Conservation (phyloP, 352 stramenopile species). For the Elongisporangium undulatum region DNA sequence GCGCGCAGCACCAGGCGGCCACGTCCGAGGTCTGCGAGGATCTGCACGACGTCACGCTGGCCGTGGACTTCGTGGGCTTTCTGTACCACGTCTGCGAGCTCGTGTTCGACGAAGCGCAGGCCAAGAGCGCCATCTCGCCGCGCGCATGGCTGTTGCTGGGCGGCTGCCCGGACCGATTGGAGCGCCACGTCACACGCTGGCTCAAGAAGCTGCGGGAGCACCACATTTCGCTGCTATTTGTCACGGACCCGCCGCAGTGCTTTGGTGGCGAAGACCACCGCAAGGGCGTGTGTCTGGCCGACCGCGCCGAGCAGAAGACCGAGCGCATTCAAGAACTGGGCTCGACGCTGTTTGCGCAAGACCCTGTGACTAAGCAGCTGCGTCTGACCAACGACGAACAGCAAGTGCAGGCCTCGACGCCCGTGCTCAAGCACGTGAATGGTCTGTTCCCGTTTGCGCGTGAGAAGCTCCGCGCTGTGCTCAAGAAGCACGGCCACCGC, state of each 20-base stretch:
- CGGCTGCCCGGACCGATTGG: slow-evolving; percentile 38
- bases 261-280: slow-evolving; percentile 65
- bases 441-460: slow-evolving; percentile 72
- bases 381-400: slow-evolving; percentile 2
- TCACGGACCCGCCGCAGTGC: slow-evolving; percentile 70
- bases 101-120: slow-evolving; percentile 32
- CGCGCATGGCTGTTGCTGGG: slow-evolving; percentile 62
- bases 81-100: slow-evolving; percentile 68
- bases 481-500: slow-evolving; percentile 40
- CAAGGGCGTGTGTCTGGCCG: slow-evolving; percentile 52
- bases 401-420: slow-evolving; percentile 12
- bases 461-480: slow-evolving; percentile 56
- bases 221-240: slow-evolving; percentile 57
- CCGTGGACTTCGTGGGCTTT: slow-evolving; percentile 80
- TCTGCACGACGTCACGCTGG: slow-evolving; percentile 63
- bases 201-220: slow-evolving; percentile 30
- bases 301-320: slow-evolving; percentile 51
- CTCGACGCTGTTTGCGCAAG: slow-evolving; percentile 19
- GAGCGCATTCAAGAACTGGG: slow-evolving; percentile 39
- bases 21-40: slow-evolving; percentile 29
- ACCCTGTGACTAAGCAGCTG: neutral
- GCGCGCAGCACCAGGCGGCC: slow-evolving; percentile 37
- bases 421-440: slow-evolving; percentile 54
- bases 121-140: slow-evolving; percentile 16
- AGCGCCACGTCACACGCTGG: slow-evolving; percentile 42